phyloP scores from a whole-genome alignment of 2,329 filamentous ascomycete species.

The Alternaria dauci region DNA sequence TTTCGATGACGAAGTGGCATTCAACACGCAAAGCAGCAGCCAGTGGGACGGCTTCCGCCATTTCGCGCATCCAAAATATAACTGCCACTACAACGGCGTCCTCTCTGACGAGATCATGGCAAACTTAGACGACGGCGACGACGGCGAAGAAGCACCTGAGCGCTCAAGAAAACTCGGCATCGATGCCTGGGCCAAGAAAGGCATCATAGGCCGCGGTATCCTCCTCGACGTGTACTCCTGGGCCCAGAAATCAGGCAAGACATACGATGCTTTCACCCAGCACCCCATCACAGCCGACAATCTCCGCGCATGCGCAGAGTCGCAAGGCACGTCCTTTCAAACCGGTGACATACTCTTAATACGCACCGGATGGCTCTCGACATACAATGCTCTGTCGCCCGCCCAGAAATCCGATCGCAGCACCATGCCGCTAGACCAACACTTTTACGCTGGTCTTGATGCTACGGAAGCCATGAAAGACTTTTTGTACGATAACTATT shows the following conservation, averaged over 20 bases:
- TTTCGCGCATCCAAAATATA: conserved; percentile 39
- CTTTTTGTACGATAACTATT: conserved; percentile 75
- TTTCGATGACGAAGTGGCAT: conserved; percentile 41
- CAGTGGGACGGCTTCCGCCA: conserved; percentile 51
- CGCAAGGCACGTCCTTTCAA: conserved; percentile 28
- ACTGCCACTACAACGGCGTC: conserved; percentile 45
- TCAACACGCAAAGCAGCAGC: conserved; percentile 47
- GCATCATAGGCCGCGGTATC: conserved; percentile 65
- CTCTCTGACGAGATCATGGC: conserved; percentile 37
- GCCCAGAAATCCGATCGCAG: conserved; percentile 15
- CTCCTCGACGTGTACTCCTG: conserved; percentile 61
- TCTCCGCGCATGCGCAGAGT: conserved; percentile 28
- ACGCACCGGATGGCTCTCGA: conserved; percentile 36
- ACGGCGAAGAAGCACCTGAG: conserved; percentile 11
- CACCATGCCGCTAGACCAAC: conserved; percentile 19
- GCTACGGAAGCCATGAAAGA: conserved; percentile 83
- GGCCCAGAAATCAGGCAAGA: conserved; percentile 20
- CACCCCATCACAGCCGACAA: conserved; percentile 29
- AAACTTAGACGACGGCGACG: conserved; percentile 26
- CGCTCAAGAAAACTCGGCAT: conserved; percentile 35
- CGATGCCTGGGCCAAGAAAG: conserved; percentile 59
- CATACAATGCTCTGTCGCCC: conserved; percentile 21
- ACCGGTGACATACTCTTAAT: conserved; percentile 45
- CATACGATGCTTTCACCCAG: conserved; percentile 34
- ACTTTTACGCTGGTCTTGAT: conserved; percentile 70